Percentiles rank a stretch among this genome's conserved stretches.
phyloP scores from a whole-genome alignment of 352 stramenopile genomes.

The Globisporangium parvum region DNA sequence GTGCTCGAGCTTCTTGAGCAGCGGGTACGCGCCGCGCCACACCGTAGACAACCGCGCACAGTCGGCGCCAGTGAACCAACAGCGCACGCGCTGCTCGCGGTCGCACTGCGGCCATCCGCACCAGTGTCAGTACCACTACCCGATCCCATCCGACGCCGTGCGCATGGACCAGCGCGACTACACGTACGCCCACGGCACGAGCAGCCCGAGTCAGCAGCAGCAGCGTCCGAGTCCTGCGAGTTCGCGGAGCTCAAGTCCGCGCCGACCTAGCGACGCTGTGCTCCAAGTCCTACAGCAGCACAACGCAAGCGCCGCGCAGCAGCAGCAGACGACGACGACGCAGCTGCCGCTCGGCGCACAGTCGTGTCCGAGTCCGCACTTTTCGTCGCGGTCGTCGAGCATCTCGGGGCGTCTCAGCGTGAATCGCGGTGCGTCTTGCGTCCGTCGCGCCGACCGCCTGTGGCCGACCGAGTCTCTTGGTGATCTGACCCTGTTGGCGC shows the following conservation, averaged over 20 bases:
- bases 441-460: no score
- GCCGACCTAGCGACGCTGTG: slow-evolving; percentile 23
- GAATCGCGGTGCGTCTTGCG: slow-evolving; percentile 36
- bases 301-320: slow-evolving; percentile 21
- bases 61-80: background rate
- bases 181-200: background rate
- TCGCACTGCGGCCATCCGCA: background rate
- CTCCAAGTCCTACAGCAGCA: slow-evolving; percentile 18
- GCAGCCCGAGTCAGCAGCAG: no score
- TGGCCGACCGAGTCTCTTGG: no score
- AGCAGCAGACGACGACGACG: slow-evolving; percentile 16
- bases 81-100: no score
- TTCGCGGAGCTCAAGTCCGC: slow-evolving; percentile 22
- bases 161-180: background rate
- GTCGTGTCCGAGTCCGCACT: slow-evolving; percentile 53
- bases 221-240: background rate
- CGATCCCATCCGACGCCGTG: background rate
- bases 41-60: background rate
- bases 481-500: no score
- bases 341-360: slow-evolving; percentile 4
- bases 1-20: background rate
- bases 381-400: slow-evolving; percentile 58
- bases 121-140: slow-evolving; percentile 7
- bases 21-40: no score
- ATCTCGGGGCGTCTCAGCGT: slow-evolving; percentile 45